phyloP scores from a whole-genome alignment of 1,284 basidiomycete genomes.

The Ustanciosporium gigantosporum region DNA sequence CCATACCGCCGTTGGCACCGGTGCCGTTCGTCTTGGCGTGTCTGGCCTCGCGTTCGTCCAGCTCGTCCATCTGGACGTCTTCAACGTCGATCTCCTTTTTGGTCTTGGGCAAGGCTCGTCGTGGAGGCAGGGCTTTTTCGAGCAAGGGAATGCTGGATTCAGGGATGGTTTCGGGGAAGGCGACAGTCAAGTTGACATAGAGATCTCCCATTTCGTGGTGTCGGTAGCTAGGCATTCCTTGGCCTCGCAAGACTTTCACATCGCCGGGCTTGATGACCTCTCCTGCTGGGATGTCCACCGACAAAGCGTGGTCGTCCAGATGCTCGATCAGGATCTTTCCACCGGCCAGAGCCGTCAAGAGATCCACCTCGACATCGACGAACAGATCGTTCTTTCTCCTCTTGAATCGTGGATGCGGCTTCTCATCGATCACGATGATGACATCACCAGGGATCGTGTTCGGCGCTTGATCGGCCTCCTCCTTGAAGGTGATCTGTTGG shows the following conservation, averaged over 20 bases:
- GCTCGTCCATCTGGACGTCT: conserved; percentile 82
- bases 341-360: conserved; percentile 90
- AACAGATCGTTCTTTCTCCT: conserved; percentile 90
- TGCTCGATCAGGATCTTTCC: conserved; percentile 90
- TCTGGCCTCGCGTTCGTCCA: conserved; percentile 75
- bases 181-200: conserved; percentile 82
- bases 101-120: conserved; percentile 71
- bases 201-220: conserved; percentile 97
- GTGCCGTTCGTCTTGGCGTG: conserved; percentile 57
- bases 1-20: conserved; percentile 69
- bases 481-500: conserved; percentile 89
- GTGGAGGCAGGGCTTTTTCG: conserved; percentile 83
- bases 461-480: conserved; percentile 96
- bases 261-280: conserved; percentile 92
- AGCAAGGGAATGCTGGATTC: conserved; percentile 73
- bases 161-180: conserved; percentile 85
- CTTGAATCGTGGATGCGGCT: conserved; percentile 87
- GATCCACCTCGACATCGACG: conserved; percentile 84
- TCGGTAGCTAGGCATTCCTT: conserved; percentile 97
- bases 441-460: conserved; percentile 91
- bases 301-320: conserved; percentile 85
- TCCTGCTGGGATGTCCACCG: conserved; percentile 79
- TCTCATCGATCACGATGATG: conserved; percentile 95
- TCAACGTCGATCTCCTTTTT: conserved; percentile 73
- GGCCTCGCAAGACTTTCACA: conserved; percentile 86